Evolutionary conservation across 2,329 filamentous ascomycete genomes (phyloP).

Genomic region (Ascochyta lentis): DNA sequence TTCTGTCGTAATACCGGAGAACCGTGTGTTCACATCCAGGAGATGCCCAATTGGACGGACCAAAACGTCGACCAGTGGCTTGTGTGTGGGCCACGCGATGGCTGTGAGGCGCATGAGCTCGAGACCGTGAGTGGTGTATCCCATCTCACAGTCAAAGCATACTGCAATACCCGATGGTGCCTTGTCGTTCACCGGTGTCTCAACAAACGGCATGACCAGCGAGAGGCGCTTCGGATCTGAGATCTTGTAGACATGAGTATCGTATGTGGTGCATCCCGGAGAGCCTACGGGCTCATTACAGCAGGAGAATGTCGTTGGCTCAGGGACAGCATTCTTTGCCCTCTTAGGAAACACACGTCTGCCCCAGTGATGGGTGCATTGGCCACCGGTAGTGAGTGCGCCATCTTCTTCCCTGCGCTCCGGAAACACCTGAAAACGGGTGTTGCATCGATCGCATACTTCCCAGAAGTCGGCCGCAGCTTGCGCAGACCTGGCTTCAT

Average conservation of each 20-base stretch:
- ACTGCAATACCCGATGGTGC: conserved; percentile 63
- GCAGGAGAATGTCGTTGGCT: conserved; percentile 73
- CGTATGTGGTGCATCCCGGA: conserved; percentile 74
- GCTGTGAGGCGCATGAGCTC: conserved; percentile 91
- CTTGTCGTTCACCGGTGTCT: conserved; percentile 72
- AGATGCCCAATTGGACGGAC: conserved; percentile 84
- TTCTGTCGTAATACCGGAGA: conserved; percentile 83
- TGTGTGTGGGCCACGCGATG: conserved; percentile 81
- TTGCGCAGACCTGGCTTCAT: conserved; percentile 69
- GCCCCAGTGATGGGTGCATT: conserved; percentile 82
- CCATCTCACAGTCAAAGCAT: conserved; percentile 97
- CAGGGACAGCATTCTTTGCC: conserved; percentile 59
- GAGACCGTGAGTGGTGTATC: conserved; percentile 85
- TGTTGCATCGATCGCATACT: conserved; percentile 83
- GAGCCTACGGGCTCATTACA: conserved; percentile 78
- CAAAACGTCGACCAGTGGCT: conserved; percentile 79
- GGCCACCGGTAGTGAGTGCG: conserved; percentile 76
- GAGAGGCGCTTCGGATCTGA: conserved; percentile 78
- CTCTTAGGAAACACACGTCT: conserved; percentile 64
- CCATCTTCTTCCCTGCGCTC: conserved; percentile 79
- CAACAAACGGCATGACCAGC: conserved; percentile 76
- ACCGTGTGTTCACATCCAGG: conserved; percentile 89
- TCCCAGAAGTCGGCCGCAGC: conserved; percentile 78
- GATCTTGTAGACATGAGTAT: conserved; percentile 87
- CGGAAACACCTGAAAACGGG: conserved; percentile 90